phyloP scores from a whole-genome alignment of 169 alveolate genomes.

The Plasmodium sp. region DNA sequence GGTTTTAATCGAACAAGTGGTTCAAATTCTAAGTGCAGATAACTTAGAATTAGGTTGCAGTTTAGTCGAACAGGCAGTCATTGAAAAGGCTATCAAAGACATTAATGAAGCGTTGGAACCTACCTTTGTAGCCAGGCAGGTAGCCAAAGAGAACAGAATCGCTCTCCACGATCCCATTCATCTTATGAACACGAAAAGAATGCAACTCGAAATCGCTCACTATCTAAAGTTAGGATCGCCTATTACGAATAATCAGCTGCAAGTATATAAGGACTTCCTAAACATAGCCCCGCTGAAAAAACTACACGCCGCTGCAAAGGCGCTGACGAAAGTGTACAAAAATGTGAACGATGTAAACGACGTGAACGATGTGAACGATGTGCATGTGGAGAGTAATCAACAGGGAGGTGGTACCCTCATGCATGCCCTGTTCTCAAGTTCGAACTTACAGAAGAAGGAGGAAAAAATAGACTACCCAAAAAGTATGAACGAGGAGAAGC shows the following conservation, averaged over 20 bases:
- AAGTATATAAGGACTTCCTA: slow-evolving; percentile 80
- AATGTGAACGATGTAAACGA: slow-evolving; percentile 11
- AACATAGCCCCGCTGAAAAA: slow-evolving; percentile 73
- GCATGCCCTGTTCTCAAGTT: background rate
- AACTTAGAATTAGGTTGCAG: slow-evolving; percentile 96
- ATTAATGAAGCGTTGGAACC: slow-evolving; percentile 75
- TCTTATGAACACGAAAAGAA: slow-evolving; percentile 15
- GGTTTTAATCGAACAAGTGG: slow-evolving; percentile 91
- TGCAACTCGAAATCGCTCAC: slow-evolving; percentile 46
- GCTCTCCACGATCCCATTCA: slow-evolving; percentile 17
- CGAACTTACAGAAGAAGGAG: slow-evolving; percentile 9
- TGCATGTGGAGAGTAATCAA: background rate
- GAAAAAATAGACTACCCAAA: slow-evolving; percentile 1
- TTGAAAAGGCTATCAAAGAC: slow-evolving; percentile 91
- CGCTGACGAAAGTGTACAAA: slow-evolving; percentile 40
- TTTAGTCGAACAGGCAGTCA: slow-evolving; percentile 94
- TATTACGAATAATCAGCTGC: slow-evolving; percentile 67
- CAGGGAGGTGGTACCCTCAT: background rate
- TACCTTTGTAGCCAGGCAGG: slow-evolving; percentile 36
- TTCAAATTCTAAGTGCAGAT: slow-evolving; percentile 92
- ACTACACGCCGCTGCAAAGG: slow-evolving; percentile 74
- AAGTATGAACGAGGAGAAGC: background rate
- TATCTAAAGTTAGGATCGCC: slow-evolving; percentile 51
- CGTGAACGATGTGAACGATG: slow-evolving; percentile 7
- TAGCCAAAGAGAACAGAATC: slow-evolving; percentile 27